These are phyloP conservation scores for Taphrina pruni DNA, from an alignment of 1,139 yeast genomes.

Conservation along the genomic window DNA sequence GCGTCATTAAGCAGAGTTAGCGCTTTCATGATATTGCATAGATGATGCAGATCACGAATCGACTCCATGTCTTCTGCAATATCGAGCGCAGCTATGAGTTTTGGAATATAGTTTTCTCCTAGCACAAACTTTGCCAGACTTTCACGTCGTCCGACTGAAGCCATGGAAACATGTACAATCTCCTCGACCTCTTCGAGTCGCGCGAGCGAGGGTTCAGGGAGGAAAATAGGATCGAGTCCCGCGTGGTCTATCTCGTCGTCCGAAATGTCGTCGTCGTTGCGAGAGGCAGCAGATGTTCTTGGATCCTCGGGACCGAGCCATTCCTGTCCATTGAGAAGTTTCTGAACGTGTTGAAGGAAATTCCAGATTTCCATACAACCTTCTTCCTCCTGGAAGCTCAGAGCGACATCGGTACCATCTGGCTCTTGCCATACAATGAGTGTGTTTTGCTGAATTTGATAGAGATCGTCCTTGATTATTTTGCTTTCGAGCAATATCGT, in stretches of 20 bases:
- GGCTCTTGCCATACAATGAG: constrained; percentile 91
- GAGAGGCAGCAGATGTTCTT: not conserved
- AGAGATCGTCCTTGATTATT: constrained; percentile 76
- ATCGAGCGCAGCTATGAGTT: constrained; percentile 61
- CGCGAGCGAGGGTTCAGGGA: constrained; percentile 42
- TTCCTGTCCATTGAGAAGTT: constrained; percentile 30
- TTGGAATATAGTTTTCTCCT: constrained; percentile 60
- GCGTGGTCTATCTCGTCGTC: constrained; percentile 38
- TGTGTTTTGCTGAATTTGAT: constrained; percentile 89
- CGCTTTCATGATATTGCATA: constrained; percentile 76
- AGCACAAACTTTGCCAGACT: constrained; percentile 61
- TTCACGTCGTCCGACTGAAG: constrained; percentile 63
- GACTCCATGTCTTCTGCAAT: constrained; percentile 61
- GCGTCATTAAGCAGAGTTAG: constrained; percentile 70
- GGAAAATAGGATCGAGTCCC: constrained; percentile 33
- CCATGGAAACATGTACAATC: constrained; percentile 62
- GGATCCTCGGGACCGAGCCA: constrained; percentile 36
- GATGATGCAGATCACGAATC: constrained; percentile 62
- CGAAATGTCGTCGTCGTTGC: constrained; percentile 34
- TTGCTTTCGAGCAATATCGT: constrained; percentile 68
- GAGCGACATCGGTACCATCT: constrained; percentile 79
- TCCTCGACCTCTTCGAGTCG: constrained; percentile 50
- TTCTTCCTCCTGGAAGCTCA: constrained; percentile 88
- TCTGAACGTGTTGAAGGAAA: constrained; percentile 42
- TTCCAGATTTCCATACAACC: constrained; percentile 81